These are phyloP conservation scores for Antrodiella citrinella DNA, from an alignment of 768 basidiomycete species.

Conservation along the genomic window DNA sequence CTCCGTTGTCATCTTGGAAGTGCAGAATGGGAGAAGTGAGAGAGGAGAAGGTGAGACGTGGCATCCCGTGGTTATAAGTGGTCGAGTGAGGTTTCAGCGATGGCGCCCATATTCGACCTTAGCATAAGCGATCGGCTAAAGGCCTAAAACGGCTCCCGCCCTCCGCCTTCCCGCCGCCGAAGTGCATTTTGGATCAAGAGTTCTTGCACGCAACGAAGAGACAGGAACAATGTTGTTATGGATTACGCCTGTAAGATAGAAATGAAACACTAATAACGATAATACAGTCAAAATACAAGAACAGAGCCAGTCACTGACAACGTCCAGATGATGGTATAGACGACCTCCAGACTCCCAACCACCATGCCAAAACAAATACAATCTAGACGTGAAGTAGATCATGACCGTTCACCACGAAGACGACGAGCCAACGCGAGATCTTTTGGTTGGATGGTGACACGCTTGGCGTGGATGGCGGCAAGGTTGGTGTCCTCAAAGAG, in stretches of 20 bases:
- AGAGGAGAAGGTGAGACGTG: background rate
- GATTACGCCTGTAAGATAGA: background rate
- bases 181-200: too few relatives aligned
- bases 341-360: background rate
- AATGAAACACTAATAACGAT: background rate
- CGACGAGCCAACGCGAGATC: slow-evolving; percentile 44
- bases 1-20: too few relatives aligned
- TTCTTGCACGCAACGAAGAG: too few relatives aligned
- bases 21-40: background rate
- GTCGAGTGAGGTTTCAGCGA: background rate
- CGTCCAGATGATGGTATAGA: background rate
- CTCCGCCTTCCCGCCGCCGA: background rate
- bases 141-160: too few relatives aligned
- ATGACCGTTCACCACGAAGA: slow-evolving; percentile 38
- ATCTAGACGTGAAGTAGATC: slow-evolving; percentile 3
- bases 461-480: slow-evolving; percentile 47
- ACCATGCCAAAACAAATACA: background rate
- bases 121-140: too few relatives aligned
- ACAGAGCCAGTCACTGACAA: background rate
- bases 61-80: background rate
- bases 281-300: background rate
- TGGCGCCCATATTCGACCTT: background rate
- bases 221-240: too few relatives aligned
- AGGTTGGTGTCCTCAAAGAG: slow-evolving; percentile 41
- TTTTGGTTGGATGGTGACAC: slow-evolving; percentile 49